These are phyloP conservation scores for Rubia balearica DNA, from an alignment of 305 asterid species.

Conservation along the genomic window DNA sequence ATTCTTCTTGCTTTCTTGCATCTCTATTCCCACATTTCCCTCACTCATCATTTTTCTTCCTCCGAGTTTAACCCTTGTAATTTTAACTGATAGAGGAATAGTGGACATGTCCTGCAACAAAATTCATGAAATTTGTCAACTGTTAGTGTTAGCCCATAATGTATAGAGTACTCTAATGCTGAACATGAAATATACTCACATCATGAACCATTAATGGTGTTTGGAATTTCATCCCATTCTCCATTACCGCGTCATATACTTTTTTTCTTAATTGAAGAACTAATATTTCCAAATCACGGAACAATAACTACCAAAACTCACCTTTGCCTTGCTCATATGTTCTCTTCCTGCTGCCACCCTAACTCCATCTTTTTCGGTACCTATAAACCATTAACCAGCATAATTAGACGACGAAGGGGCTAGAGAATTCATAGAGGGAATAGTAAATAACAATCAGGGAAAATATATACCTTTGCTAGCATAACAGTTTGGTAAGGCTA, in stretches of 20 bases:
- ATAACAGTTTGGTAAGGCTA: slow-evolving; percentile 7
- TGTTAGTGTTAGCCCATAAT: background rate
- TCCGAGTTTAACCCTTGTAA: background rate
- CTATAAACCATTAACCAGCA: slow-evolving; percentile 6
- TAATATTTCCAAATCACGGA: background rate
- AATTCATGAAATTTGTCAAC: background rate
- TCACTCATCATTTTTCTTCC: slow-evolving; percentile 32
- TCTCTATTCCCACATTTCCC: slow-evolving; percentile 4
- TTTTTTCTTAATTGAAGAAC: background rate
- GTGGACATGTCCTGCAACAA: slow-evolving; percentile 25
- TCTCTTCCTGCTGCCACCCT: background rate
- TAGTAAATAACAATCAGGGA: background rate
- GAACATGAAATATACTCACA: too few species aligned
- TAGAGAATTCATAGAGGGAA: background rate
- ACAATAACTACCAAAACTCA: background rate
- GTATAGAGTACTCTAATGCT: too few species aligned
- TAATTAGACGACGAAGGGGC: background rate
- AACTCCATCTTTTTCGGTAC: slow-evolving; percentile 5
- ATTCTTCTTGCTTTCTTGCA: slow-evolving; percentile 6
- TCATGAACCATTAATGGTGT: too few species aligned
- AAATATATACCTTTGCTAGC: slow-evolving; percentile 23
- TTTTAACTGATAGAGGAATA: slow-evolving; percentile 9
- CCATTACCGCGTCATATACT: too few species aligned
- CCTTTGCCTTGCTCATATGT: slow-evolving; percentile 8
- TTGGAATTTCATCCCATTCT: too few species aligned